Base-by-base conservation (phyloP, 2,329 filamentous ascomycete species). In the Exophiala calicioides region DNA sequence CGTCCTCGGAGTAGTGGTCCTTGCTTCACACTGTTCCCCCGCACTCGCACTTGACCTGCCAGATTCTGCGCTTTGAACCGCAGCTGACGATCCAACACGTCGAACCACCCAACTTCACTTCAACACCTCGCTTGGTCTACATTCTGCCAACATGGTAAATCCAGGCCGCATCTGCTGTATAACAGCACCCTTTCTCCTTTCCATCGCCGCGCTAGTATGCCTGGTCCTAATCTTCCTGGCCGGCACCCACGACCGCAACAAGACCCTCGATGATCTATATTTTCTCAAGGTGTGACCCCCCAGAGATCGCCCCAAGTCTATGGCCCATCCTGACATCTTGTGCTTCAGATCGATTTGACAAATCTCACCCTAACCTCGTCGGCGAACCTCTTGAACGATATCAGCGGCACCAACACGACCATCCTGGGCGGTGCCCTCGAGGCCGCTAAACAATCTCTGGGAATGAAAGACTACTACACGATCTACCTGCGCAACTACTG, bases 401-500 rank as follows among this genome's bases (percentile, higher is more conserved):
- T 58, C 23, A 24, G 65, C 41, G 63, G 69, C 52, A 61, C 65
- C 45, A 60, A 72, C 3, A 64, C 76, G 19, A 55, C 56, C 10
- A 40, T 58, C 13, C 46, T 62, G 20, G 55, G 58, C 16, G 53
- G 62, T 9, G 63, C 66, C 19, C 60, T 75, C 15, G 39, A 65
- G 26, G 53, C 65, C 5, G 63, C 70, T 6, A 58, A 72, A 50
- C 50, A 63, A 12, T 55, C 66, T 32, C 74, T 88, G 32, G 75
- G 79, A 44, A 78, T 95, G 49, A 80, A 78, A 61, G 82, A 91
- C 64, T 76, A 82, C 62, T 97, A 96, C 78, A 79, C 86, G 52
- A 76, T 97, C 63, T 81, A 80, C 63, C 77, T 97, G 27, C 95
- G 88, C 86, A 86, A 86, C 65, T 95, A 90, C 78, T 97, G 93